Conservation (phyloP, 352 stramenopile species). For the Vaucheria bursata region DNA sequence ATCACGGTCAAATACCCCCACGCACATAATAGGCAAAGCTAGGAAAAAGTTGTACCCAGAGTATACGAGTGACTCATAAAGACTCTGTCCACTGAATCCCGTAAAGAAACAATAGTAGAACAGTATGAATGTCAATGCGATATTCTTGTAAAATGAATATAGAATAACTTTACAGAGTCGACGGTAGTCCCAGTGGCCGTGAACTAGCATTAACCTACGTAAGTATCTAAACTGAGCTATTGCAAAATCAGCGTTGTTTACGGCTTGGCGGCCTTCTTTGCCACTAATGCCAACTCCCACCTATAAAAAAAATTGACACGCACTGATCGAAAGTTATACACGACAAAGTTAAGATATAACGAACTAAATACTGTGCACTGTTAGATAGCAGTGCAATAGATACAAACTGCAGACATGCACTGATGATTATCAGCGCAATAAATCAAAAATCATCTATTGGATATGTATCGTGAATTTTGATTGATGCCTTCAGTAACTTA, state of each 20-base stretch:
- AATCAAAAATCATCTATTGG: too few relatives aligned
- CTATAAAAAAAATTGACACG: slow-evolving; percentile 2
- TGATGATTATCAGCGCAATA: too few relatives aligned
- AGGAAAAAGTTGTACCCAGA: slow-evolving; percentile 51
- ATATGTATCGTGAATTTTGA: too few relatives aligned
- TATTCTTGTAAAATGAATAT: slow-evolving; percentile 92
- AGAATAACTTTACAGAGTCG: slow-evolving; percentile 80
- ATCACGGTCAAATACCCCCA: slow-evolving; percentile 50
- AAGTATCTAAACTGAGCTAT: slow-evolving; percentile 87
- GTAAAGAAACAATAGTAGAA: slow-evolving; percentile 86
- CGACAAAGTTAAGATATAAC: not conserved
- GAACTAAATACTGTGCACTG: not conserved
- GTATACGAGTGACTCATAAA: slow-evolving; percentile 61
- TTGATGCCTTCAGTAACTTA: too few relatives aligned
- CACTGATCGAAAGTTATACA: not conserved
- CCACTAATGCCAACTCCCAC: slow-evolving; percentile 83
- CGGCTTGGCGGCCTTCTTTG: slow-evolving; percentile 84
- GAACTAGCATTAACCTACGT: slow-evolving; percentile 72
- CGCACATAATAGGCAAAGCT: slow-evolving; percentile 45
- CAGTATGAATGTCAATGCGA: slow-evolving; percentile 84
- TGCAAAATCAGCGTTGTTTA: slow-evolving; percentile 83
- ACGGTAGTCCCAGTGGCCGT: slow-evolving; percentile 85
- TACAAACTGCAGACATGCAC: not conserved
- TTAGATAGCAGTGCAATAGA: not conserved
- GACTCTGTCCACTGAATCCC: slow-evolving; percentile 52